phyloP scores from a whole-genome alignment of 805 yeast species.

The Debaryomyces prosopidis region DNA sequence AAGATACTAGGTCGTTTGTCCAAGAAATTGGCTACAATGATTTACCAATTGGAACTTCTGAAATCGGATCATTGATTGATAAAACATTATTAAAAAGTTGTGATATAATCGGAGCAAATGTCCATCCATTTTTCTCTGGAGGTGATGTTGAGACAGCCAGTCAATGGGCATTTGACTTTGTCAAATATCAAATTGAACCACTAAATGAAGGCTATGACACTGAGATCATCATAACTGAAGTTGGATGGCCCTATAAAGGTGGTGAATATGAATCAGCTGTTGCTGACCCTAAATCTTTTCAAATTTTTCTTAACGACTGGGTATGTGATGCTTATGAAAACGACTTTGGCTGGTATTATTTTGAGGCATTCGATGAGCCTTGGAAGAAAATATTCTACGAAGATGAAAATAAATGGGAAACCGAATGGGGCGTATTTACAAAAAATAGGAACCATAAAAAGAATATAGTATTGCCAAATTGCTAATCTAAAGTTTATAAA shows the following conservation, averaged over 20 bases:
- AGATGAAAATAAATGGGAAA: slow-evolving; percentile 56
- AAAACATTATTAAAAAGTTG: slow-evolving; percentile 39
- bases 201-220: slow-evolving; percentile 23
- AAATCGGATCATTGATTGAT: slow-evolving; percentile 50
- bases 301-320: slow-evolving; percentile 52
- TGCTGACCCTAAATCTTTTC: slow-evolving; percentile 48
- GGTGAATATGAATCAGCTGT: slow-evolving; percentile 47
- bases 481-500: slow-evolving; percentile 20
- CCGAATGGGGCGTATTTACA: slow-evolving; percentile 70
- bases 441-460: slow-evolving; percentile 47
- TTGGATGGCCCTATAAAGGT: slow-evolving; percentile 74
- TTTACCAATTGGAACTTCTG: slow-evolving; percentile 64
- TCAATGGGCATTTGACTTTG: slow-evolving; percentile 53
- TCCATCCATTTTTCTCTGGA: slow-evolving; percentile 72
- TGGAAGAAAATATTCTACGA: slow-evolving; percentile 61
- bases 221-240: slow-evolving; percentile 53
- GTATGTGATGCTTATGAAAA: slow-evolving; percentile 43
- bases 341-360: slow-evolving; percentile 54
- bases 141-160: slow-evolving; percentile 46
- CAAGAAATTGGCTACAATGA: slow-evolving; percentile 28
- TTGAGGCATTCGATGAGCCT: slow-evolving; percentile 74
- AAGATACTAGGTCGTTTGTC: slow-evolving; percentile 39
- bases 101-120: slow-evolving; percentile 62
- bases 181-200: slow-evolving; percentile 46
- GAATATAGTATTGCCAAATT: slow-evolving; percentile 42